phyloP scores from a whole-genome alignment of 148 eudicot species.

The Spergularia marina region DNA sequence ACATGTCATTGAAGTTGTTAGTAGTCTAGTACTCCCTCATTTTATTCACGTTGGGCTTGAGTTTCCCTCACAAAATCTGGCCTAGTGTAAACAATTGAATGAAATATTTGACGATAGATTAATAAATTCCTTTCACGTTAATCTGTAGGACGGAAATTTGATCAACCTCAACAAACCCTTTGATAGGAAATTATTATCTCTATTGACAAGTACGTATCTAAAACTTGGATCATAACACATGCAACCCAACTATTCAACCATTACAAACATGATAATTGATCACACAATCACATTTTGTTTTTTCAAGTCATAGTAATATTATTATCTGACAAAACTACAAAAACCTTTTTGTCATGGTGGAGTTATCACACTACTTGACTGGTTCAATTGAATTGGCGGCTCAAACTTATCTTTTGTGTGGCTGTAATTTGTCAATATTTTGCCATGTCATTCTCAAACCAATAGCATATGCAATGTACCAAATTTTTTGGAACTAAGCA shows the following conservation, averaged over 20 bases:
- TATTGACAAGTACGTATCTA: not conserved
- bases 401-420: conserved; percentile 24
- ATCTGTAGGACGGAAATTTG: too few relatives aligned
- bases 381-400: conserved; percentile 19
- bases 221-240: not conserved
- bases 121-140: too few relatives aligned
- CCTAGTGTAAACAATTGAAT: too few relatives aligned
- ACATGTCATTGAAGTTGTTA: too few relatives aligned
- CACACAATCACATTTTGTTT: conserved; percentile 2
- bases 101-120: too few relatives aligned
- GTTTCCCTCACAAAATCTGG: too few relatives aligned
- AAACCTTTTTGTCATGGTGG: conserved; percentile 9
- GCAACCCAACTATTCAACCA: not conserved
- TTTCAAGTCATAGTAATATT: too few relatives aligned
- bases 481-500: conserved; percentile 7
- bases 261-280: not conserved
- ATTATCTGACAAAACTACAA: conserved; percentile 2
- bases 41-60: too few relatives aligned
- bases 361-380: conserved; percentile 27
- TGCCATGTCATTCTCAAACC: conserved; percentile 8
- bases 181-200: too few relatives aligned
- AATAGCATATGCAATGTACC: conserved; percentile 24
- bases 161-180: too few relatives aligned
- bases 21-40: too few relatives aligned
- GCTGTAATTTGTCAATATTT: not conserved